Percentiles rank a stretch among this genome's conserved stretches.
Evolutionary conservation across 495 filamentous ascomycete genomes (phyloP).

Genomic region (Xylaria acuta): DNA sequence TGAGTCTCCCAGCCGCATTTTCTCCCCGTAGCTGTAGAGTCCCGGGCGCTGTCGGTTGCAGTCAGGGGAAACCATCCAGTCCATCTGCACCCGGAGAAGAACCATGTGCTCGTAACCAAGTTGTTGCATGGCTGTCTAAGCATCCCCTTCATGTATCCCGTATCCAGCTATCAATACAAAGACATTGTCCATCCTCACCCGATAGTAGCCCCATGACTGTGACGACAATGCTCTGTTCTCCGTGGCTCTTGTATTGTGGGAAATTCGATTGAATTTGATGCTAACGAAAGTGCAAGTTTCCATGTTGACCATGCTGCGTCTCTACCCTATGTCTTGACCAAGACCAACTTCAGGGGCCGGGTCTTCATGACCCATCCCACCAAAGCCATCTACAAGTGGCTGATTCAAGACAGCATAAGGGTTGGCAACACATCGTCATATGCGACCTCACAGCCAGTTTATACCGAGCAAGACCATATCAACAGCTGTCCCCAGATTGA

Average conservation of each 20-base stretch:
- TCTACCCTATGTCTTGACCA: constrained; percentile 93
- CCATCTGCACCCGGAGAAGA: not conserved
- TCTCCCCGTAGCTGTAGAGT: constrained; percentile 26
- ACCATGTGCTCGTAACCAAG: constrained; percentile 5
- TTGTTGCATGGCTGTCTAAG: constrained; percentile 19
- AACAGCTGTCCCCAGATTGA: constrained; percentile 92
- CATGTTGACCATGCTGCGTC: constrained; percentile 97
- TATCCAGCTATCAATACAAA: constrained; percentile 45
- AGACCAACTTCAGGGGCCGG: constrained; percentile 94
- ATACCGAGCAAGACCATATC: constrained; percentile 92
- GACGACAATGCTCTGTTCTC: constrained; percentile 28
- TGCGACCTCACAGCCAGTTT: constrained; percentile 74
- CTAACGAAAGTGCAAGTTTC: constrained; percentile 68
- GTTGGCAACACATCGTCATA: constrained; percentile 83
- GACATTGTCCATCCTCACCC: constrained; percentile 33
- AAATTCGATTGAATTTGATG: constrained; percentile 26
- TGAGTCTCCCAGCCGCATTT: constrained; percentile 60
- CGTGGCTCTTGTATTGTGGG: constrained; percentile 21
- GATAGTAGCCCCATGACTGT: constrained; percentile 32
- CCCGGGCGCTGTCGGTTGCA: constrained; percentile 33
- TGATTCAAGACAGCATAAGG: constrained; percentile 94
- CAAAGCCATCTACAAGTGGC: constrained; percentile 99
- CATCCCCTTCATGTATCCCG: constrained; percentile 32
- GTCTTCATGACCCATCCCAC: constrained; percentile 99
- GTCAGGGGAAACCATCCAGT: constrained; percentile 17